Conservation (phyloP, 352 stramenopile genomes). For the Phytophthora meadii region DNA sequence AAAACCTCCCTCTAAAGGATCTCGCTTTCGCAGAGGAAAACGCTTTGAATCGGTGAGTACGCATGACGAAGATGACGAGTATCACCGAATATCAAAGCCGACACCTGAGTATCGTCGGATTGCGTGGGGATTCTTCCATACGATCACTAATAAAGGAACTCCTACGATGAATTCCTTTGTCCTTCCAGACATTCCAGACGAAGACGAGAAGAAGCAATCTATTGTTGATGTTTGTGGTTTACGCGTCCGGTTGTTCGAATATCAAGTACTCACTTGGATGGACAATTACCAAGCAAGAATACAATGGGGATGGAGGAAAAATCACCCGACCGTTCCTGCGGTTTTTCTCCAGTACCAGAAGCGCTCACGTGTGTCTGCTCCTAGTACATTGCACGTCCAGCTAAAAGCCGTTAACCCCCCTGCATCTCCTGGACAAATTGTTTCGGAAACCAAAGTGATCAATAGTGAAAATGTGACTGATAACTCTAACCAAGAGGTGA, state of each 20-base stretch:
- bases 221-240: slow-evolving; percentile 28
- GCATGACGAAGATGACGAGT: slow-evolving; percentile 34
- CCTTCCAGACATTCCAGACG: slow-evolving; percentile 27
- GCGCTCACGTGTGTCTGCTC: slow-evolving; percentile 31
- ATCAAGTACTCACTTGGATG: slow-evolving; percentile 66
- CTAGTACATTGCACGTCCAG: slow-evolving; percentile 49
- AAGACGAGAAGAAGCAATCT: slow-evolving; percentile 1
- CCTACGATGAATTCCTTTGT: slow-evolving; percentile 45
- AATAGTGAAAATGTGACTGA: background rate
- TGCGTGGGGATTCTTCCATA: slow-evolving; percentile 72
- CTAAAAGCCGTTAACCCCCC: slow-evolving; percentile 28
- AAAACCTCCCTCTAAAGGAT: slow-evolving; percentile 25
- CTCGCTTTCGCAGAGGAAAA: slow-evolving; percentile 26
- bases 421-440: slow-evolving; percentile 10
- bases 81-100: slow-evolving; percentile 8
- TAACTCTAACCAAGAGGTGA: slow-evolving; percentile 2
- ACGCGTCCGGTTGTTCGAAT: slow-evolving; percentile 65
- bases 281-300: slow-evolving; percentile 63
- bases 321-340: slow-evolving; percentile 39
- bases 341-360: slow-evolving; percentile 79
- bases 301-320: slow-evolving; percentile 54
- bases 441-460: background rate
- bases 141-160: slow-evolving; percentile 53
- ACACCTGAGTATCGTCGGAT: slow-evolving; percentile 37
- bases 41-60: slow-evolving; percentile 39